A percentile compares a stretch with the other conserved stretches of the same genome.
Evolutionary conservation across 805 yeast genomes (phyloP).

Genomic region (Peterozyma toletana): DNA sequence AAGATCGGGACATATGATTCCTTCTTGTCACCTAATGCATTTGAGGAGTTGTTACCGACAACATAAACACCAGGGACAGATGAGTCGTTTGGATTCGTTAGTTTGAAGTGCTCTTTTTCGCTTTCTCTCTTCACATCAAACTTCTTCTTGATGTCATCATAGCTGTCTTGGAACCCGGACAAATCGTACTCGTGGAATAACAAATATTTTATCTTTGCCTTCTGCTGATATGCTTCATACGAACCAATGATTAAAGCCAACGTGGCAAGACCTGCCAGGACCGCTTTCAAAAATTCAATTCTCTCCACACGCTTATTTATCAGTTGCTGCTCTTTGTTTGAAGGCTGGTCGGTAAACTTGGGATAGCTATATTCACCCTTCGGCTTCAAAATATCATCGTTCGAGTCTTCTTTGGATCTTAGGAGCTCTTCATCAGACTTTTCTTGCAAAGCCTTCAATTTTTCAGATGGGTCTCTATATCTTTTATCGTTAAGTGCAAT

Average conservation of each 20-base stretch:
- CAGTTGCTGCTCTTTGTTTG: too few relatives aligned
- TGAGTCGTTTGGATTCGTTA: conserved; percentile 29
- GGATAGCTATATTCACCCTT: too few relatives aligned
- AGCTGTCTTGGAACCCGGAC: conserved; percentile 28
- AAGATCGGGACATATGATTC: conserved; percentile 41
- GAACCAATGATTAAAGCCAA: conserved; percentile 31
- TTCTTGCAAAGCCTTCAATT: too few relatives aligned
- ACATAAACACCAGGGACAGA: conserved; percentile 51
- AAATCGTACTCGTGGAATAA: conserved; percentile 25
- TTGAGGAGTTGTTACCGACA: conserved; percentile 50
- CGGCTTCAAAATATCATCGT: too few relatives aligned
- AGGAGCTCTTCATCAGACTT: too few relatives aligned
- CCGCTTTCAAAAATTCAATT: conserved; percentile 36
- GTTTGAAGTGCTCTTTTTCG: conserved; percentile 13
- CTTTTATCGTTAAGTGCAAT: too few relatives aligned
- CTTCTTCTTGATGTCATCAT: conserved; percentile 21
- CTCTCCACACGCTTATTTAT: conserved; percentile 27
- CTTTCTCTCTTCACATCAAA: conserved; percentile 13
- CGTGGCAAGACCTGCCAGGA: conserved; percentile 31
- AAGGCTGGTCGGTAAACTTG: too few relatives aligned
- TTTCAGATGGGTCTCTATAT: too few relatives aligned
- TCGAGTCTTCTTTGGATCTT: too few relatives aligned
- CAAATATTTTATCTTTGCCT: conserved; percentile 28
- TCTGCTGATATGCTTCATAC: conserved; percentile 32
- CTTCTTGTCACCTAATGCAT: conserved; percentile 22